phyloP scores from a whole-genome alignment of 176 grass and related monocot genomes.

The Rhynchospora breviuscula region DNA sequence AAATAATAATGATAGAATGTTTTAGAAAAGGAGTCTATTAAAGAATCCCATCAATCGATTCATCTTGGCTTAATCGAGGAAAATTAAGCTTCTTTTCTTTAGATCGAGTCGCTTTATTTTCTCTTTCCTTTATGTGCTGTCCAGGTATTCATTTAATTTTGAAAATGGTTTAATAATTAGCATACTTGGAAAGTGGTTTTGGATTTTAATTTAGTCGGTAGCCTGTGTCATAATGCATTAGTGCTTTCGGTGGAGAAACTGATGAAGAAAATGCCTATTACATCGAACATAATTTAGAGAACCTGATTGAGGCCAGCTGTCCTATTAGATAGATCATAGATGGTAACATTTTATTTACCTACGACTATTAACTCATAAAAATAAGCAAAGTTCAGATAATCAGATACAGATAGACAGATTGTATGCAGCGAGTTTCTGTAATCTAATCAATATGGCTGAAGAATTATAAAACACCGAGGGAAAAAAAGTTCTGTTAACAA shows the following conservation, averaged over 20 bases:
- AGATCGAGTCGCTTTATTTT: background rate
- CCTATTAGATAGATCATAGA: background rate
- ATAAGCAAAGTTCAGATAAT: background rate
- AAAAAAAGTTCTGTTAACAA: background rate
- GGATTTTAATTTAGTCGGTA: background rate
- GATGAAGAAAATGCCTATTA: background rate
- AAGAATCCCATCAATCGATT: background rate
- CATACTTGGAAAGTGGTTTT: conserved; percentile 4
- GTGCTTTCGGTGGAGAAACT: background rate
- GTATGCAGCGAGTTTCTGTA: too few relatives aligned
- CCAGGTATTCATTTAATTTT: background rate
- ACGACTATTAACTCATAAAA: background rate
- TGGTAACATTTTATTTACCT: background rate
- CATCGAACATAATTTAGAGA: background rate
- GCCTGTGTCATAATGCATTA: background rate
- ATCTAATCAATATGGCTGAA: too few relatives aligned
- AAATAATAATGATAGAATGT: background rate
- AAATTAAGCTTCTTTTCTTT: background rate
- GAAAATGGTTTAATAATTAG: background rate
- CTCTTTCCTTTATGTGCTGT: background rate
- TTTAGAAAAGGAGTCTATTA: background rate
- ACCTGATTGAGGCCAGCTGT: background rate
- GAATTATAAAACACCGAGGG: too few relatives aligned
- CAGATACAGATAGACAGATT: too few relatives aligned
- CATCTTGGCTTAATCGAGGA: background rate